Evolutionary conservation across 441 rosid genomes (phyloP).

Genomic region (Erodium trifolium): DNA sequence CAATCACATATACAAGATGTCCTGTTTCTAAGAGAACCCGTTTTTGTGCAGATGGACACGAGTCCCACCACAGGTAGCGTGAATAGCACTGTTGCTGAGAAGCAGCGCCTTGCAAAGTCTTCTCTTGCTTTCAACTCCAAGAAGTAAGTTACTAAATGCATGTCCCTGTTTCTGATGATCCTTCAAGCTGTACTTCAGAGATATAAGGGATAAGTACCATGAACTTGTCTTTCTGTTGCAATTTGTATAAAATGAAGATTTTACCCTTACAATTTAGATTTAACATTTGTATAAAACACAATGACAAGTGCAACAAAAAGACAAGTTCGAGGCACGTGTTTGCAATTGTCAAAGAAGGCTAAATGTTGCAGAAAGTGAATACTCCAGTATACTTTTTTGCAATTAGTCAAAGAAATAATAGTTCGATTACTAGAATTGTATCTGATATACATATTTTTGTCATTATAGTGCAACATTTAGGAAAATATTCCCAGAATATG

Average conservation of each 20-base stretch:
- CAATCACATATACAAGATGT: background rate
- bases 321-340: too few species aligned
- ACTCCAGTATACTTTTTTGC: too few species aligned
- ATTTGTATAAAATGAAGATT: too few species aligned
- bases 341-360: too few species aligned
- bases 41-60: slow-evolving; percentile 65
- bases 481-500: slow-evolving; percentile 85
- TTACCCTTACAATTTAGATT: too few species aligned
- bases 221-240: too few species aligned
- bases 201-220: too few species aligned
- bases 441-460: background rate
- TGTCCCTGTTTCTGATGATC: background rate
- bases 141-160: slow-evolving; percentile 46
- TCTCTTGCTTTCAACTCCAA: slow-evolving; percentile 92
- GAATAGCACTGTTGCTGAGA: slow-evolving; percentile 64
- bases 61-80: slow-evolving; percentile 98
- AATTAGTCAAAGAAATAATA: too few species aligned
- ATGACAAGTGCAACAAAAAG: too few species aligned
- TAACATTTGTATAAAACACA: too few species aligned
- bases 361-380: too few species aligned
- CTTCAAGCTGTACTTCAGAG: background rate
- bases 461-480: slow-evolving; percentile 65
- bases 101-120: slow-evolving; percentile 72
- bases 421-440: background rate
- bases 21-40: slow-evolving; percentile 10